Evolutionary conservation across 2,329 filamentous ascomycete genomes (phyloP), one percentile per base, ranked within the genome.

Genomic region (Huntiella abstrusa): DNA sequence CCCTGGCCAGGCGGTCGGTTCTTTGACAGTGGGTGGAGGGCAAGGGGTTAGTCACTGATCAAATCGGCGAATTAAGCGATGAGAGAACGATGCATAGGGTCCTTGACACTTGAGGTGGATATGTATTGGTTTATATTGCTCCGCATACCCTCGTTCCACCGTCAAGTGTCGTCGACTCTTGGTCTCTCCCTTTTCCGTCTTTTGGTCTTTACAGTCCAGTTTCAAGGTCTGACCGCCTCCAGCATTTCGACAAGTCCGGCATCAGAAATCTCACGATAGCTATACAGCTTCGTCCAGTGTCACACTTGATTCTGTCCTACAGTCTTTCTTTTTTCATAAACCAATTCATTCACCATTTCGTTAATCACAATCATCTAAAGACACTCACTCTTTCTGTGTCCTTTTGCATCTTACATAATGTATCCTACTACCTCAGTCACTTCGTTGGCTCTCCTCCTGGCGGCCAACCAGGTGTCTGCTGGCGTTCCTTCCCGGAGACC

Each of bases 351-450:
- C 22, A 28, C 22, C 22, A 28, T 28, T 10, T 28, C 22, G 22
- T 40, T 40, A 40, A 40, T 40, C 12, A 40, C 37, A 40, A 11
- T 17, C 37, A 5, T 22, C 16, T 22, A 40, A 16, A 40, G 11
- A 40, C 15, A 40, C 36, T 36, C 17, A 47, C 43, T 28, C 22
- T 28, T 28, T 28, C 22, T 28, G 22, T 28, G 22, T 28, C 8
- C 22, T 28, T 28, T 28, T 28, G 22, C 22, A 28, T 28, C 22
- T 28, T 28, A 28, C 42, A 53, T 35, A 33, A 48, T 50, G 28
- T 53, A 54, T 43, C 52, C 53, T 47, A 59, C 59, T 38, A 55
- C 33, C 32, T 39, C 55, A 12, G 57, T 54, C 33, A 57, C 58
- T 37, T 55, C 54, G 10, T 51, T 52, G 10, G 55, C 56, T 35